A percentile compares a stretch with the other conserved stretches of the same genome.
Conservation (phyloP, 2,329 filamentous ascomycete genomes). For the Beauveria sp. region DNA sequence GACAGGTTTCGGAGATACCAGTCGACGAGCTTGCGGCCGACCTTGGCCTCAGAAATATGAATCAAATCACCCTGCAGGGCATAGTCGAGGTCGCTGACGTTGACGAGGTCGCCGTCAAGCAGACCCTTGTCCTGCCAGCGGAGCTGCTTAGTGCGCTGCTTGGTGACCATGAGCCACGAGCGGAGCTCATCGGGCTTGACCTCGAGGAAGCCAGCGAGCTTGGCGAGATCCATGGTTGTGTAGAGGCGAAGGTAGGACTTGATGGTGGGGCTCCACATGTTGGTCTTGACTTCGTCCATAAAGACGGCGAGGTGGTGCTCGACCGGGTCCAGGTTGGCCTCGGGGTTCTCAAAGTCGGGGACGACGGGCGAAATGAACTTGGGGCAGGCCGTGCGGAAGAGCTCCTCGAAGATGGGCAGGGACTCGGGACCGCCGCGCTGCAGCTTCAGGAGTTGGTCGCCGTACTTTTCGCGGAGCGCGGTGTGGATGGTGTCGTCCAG, state of each 20-base stretch:
- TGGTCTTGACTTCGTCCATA: constrained; percentile 99
- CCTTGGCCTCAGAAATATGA: constrained; percentile 98
- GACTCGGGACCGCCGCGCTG: constrained; percentile 94
- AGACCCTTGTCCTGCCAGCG: constrained; percentile 85
- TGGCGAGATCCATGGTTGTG: constrained; percentile 98
- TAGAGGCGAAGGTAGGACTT: constrained; percentile 98
- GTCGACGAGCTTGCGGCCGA: constrained; percentile 92
- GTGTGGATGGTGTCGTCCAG: constrained; percentile 99
- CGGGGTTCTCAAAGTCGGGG: constrained; percentile 95
- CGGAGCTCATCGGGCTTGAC: constrained; percentile 94
- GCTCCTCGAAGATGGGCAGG: constrained; percentile 94
- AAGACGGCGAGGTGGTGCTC: constrained; percentile 97
- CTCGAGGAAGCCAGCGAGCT: constrained; percentile 94
- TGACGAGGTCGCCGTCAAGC: constrained; percentile 85
- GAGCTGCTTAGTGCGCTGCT: constrained; percentile 95
- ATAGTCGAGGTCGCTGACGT: constrained; percentile 93
- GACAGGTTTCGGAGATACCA: constrained; percentile 98
- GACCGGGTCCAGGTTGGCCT: constrained; percentile 90
- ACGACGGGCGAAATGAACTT: constrained; percentile 98
- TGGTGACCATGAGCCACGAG: constrained; percentile 91
- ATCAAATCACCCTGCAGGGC: constrained; percentile 95
- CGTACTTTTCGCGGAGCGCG: constrained; percentile 96
- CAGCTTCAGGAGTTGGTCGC: constrained; percentile 93
- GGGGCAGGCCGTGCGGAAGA: constrained; percentile 95
- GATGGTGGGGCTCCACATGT: constrained; percentile 94